Evolutionary conservation across 805 yeast genomes (phyloP).

Genomic region (Candida xyloterini): DNA sequence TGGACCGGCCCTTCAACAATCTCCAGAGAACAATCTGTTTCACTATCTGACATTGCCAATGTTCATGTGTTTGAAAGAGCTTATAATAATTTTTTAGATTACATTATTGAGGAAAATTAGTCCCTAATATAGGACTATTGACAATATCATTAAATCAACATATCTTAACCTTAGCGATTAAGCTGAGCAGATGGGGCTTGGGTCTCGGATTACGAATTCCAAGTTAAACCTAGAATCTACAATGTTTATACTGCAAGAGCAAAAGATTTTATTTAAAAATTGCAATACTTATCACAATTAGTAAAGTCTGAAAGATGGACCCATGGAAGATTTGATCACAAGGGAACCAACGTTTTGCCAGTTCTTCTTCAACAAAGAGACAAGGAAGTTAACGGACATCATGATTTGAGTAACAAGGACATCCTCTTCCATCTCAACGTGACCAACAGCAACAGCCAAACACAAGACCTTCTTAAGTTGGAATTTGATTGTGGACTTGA

Average conservation of each 20-base stretch:
- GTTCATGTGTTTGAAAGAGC: background rate
- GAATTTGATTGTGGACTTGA: conserved; percentile 99
- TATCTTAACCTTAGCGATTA: no score
- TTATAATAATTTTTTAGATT: no score
- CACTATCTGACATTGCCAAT: conserved; percentile 4
- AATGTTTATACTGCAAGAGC: background rate
- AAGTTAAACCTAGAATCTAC: background rate
- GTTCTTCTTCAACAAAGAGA: conserved; percentile 99
- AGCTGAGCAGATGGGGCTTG: no score
- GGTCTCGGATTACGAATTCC: no score
- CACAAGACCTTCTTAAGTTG: conserved; percentile 99
- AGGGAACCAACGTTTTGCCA: conserved; percentile 99
- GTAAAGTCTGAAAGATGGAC: conserved; percentile 99
- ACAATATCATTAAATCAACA: no score
- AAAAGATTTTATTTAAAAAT: background rate
- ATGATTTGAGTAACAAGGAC: conserved; percentile 94
- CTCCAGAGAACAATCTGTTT: conserved; percentile 13
- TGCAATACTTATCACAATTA: conserved; percentile 40
- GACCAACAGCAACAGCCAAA: conserved; percentile 98
- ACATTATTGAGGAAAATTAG: no score
- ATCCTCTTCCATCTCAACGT: conserved; percentile 99
- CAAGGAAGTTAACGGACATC: conserved; percentile 99
- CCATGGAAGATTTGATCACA: conserved; percentile 99
- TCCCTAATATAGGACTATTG: no score
- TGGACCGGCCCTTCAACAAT: conserved; percentile 3